Evolutionary conservation across 2,329 filamentous ascomycete species (phyloP).

Genomic region (Chaetomiaceae sp.): DNA sequence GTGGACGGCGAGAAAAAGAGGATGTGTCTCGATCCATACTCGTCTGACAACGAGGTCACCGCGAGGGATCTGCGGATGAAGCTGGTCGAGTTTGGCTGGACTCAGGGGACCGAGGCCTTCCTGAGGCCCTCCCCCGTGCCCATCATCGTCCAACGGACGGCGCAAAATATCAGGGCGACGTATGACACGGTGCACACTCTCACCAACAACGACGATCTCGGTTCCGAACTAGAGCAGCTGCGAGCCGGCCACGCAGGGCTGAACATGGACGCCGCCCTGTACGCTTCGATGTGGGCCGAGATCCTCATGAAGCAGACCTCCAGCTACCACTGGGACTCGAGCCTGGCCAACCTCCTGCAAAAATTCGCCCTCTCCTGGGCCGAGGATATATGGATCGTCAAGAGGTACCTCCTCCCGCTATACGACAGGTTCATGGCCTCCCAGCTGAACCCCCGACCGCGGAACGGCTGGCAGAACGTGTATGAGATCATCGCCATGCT

Average conservation of each 20-base stretch:
- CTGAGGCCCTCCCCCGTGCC: slow-evolving; percentile 59
- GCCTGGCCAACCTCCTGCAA: slow-evolving; percentile 60
- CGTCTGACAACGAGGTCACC: slow-evolving; percentile 61
- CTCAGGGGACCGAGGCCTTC: slow-evolving; percentile 43
- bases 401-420: slow-evolving; percentile 62
- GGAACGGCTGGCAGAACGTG: slow-evolving; percentile 33
- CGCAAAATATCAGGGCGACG: slow-evolving; percentile 75
- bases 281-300: slow-evolving; percentile 68
- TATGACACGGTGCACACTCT: slow-evolving; percentile 43
- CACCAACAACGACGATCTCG: slow-evolving; percentile 33
- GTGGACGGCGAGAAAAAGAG: slow-evolving; percentile 34
- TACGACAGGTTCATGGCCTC: slow-evolving; percentile 41
- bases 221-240: slow-evolving; percentile 35
- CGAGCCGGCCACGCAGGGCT: slow-evolving; percentile 50
- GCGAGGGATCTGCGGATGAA: slow-evolving; percentile 53
- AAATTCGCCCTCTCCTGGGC: slow-evolving; percentile 61
- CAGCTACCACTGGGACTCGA: slow-evolving; percentile 52
- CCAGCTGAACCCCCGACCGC: slow-evolving; percentile 27
- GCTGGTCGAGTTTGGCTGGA: slow-evolving; percentile 47
- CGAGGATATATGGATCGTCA: slow-evolving; percentile 67
- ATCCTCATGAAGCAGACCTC: slow-evolving; percentile 49
- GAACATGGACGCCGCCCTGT: slow-evolving; percentile 56
- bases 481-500: slow-evolving; percentile 38
- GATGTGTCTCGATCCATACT: slow-evolving; percentile 85
- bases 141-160: slow-evolving; percentile 68